Base-by-base conservation (phyloP, 805 yeast species). In the Blastobotrys attinorum region DNA sequence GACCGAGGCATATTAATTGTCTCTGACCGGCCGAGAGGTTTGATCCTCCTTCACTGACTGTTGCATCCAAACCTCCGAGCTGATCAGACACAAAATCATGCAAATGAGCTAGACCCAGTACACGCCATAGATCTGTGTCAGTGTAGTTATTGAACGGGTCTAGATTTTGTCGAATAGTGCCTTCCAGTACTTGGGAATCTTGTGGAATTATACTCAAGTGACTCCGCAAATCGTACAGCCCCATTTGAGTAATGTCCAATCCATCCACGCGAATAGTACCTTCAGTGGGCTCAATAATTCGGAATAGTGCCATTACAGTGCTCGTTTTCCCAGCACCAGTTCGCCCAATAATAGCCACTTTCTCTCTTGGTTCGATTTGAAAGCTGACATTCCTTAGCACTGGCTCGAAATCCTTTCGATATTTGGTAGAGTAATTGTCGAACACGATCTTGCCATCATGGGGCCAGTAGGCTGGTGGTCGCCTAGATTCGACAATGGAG, bases 271-370 rank as follows among this genome's bases (percentile, higher is more conserved):
- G 43, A 35, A 80, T 75, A 1, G 54, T 53, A 13, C 86, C 86
- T 11, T 56, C 48, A 16, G 65, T 64, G 21, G 79, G 54, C 55
- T 80, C 85, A 35, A 66, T 68, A 39, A 80, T 61, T 51, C 86
- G 62, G 61, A 87, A 66, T 25, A 88, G 65, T 15, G 90, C 76
- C 62, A 83, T 87, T 45, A 87, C 70, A 27, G 89, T 67, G 1
- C 95, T 83, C 13, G 94, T 81, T 59, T 89, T 89, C 51, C 97
- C 97, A 16, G 84, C 69, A 27, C 97, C 97, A 41, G 90, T 96
- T 53, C 75, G 76, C 27, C 97, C 97, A 27, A 88, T 87, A 50
- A 89, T 73, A 65, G 97, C 89, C 47, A 79, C 76, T 51, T 89
- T 69, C 48, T 85, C 83, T 45, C 92, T 94, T 55, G 83, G 83